A percentile compares a stretch with the other conserved stretches of the same genome.
These are phyloP conservation scores for Parasitella parasitica DNA, from an alignment of 371 early-diverging fungal species.

Conservation along the genomic window DNA sequence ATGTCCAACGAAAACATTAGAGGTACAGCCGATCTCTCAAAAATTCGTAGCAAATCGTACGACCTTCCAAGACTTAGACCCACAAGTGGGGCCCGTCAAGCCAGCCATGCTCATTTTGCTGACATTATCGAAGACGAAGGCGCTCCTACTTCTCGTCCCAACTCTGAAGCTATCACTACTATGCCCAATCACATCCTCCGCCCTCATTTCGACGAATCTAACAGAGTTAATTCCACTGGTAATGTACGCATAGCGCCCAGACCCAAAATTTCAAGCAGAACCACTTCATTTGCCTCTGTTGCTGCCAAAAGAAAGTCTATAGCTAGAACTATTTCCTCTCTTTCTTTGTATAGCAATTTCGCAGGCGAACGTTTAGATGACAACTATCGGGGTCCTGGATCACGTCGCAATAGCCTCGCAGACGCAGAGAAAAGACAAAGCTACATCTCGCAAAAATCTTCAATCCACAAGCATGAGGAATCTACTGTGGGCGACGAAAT, in stretches of 20 bases:
- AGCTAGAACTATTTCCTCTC: conserved; percentile 25
- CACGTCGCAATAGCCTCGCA: background rate
- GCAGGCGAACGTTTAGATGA: conserved; percentile 33
- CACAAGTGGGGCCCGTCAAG: background rate
- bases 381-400: background rate
- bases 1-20: conserved; percentile 11
- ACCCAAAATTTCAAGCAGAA: conserved; percentile 16
- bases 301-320: conserved; percentile 22
- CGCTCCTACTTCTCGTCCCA: background rate
- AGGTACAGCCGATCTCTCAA: conserved; percentile 17
- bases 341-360: conserved; percentile 35
- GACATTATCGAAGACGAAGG: background rate
- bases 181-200: conserved; percentile 7
- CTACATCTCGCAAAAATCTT: background rate
- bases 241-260: conserved; percentile 2
- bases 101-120: conserved; percentile 10
- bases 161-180: background rate
- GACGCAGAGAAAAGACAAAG: conserved; percentile 14
- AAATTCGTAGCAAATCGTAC: conserved; percentile 23
- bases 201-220: background rate
- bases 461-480: conserved; percentile 12
- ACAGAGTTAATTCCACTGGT: conserved; percentile 4
- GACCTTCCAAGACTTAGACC: background rate
- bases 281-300: conserved; percentile 8
- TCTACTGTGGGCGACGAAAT: conserved; percentile 10